Evolutionary conservation across 768 basidiomycete species (phyloP).

Genomic region (Phallus indusiatus): DNA sequence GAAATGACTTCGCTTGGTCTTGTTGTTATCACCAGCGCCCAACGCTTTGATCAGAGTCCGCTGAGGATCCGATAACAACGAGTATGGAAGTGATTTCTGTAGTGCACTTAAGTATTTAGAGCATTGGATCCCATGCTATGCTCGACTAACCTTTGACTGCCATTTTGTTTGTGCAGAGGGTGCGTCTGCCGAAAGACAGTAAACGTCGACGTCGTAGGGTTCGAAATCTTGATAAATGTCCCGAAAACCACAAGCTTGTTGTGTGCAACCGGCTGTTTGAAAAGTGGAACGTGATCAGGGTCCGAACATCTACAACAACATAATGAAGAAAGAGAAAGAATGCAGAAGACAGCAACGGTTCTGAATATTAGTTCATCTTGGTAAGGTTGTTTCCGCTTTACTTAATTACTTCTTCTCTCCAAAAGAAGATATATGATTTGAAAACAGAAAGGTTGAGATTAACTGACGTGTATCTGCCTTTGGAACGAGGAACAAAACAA

Average conservation of each 20-base stretch:
- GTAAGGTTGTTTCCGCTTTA: no score
- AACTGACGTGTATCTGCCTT: constrained; percentile 77
- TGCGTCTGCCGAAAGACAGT: constrained; percentile 76
- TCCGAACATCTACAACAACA: not conserved
- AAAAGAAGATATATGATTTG: not conserved
- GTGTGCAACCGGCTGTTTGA: constrained; percentile 76
- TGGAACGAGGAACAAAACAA: constrained; percentile 75
- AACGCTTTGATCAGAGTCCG: constrained; percentile 68
- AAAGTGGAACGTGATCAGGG: constrained; percentile 1
- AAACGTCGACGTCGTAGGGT: constrained; percentile 58
- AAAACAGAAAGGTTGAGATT: constrained; percentile 11
- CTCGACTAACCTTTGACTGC: constrained; percentile 66
- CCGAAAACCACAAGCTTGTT: constrained; percentile 86
- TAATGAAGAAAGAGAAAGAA: not conserved
- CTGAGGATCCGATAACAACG: constrained; percentile 84
- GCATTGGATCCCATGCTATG: not conserved
- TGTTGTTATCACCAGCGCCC: constrained; percentile 71
- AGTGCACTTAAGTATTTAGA: not conserved
- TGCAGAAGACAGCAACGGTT: not conserved
- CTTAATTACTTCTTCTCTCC: not conserved
- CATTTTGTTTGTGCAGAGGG: constrained; percentile 70
- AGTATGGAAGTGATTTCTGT: constrained; percentile 79
- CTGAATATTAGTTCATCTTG: no score
- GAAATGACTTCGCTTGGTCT: constrained; percentile 88
- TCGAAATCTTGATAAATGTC: constrained; percentile 75